Percentiles rank a stretch among this genome's conserved stretches.
phyloP scores from a whole-genome alignment of 768 basidiomycete genomes.

The Pisolithus tinctorius region DNA sequence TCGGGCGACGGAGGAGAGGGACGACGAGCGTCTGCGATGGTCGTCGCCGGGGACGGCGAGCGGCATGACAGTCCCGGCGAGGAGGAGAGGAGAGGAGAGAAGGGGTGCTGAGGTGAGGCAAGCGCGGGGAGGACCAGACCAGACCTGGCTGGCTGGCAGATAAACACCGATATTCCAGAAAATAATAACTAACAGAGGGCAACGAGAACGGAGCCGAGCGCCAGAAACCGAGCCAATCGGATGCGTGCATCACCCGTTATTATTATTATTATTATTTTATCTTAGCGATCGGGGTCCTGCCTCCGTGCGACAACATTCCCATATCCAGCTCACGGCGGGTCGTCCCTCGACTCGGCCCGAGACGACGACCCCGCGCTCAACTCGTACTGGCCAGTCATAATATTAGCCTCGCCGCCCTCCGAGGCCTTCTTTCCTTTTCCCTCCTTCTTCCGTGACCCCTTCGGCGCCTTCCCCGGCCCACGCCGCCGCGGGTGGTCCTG shows the following conservation, averaged over 20 bases:
- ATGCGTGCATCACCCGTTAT: constrained; percentile 24
- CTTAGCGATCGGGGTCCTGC: neutral
- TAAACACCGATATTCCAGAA: constrained; percentile 41
- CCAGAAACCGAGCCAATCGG: constrained; percentile 61
- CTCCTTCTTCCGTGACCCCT: constrained; percentile 42
- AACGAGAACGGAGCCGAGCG: constrained; percentile 37
- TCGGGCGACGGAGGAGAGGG: constrained; percentile 36
- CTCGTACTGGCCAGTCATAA: neutral
- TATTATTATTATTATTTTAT: constrained; percentile 18
- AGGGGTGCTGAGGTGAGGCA: constrained; percentile 53
- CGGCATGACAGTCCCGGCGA: constrained; percentile 30
- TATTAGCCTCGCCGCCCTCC: neutral
- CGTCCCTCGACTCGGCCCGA: neutral
- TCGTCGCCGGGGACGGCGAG: constrained; percentile 58
- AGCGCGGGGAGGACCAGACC: constrained; percentile 46
- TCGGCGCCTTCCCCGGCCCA: constrained; percentile 71
- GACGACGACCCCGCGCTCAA: neutral
- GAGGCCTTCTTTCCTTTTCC: constrained; percentile 5
- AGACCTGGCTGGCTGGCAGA: constrained; percentile 14
- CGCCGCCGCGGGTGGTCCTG: constrained; percentile 47
- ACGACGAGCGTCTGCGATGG: constrained; percentile 25
- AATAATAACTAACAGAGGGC: constrained; percentile 21
- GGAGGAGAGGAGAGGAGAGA: constrained; percentile 38
- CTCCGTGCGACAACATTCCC: neutral
- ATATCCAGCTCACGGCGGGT: neutral